Base-by-base conservation (phyloP, 23 red algal species). In the Agarophyton chilense region DNA sequence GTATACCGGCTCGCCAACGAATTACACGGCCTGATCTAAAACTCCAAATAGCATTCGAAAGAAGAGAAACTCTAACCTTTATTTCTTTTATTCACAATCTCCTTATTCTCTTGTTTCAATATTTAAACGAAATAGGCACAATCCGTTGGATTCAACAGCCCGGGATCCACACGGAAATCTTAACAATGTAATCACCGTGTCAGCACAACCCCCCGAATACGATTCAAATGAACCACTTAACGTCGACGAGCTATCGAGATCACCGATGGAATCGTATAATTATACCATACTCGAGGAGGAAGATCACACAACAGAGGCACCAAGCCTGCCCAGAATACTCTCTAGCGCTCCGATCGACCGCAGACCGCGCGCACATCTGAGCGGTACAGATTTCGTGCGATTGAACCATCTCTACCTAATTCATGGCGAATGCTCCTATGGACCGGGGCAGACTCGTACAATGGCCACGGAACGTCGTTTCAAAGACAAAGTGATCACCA, bases 231-330 rank as follows among this genome's bases (percentile, higher is more conserved):
- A 78, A 44, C 63, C 56, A 7, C 40, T 73, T 2, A 51, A 73
- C 62, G 19, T 62, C 43, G 72, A 83, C n/a, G 24, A 72, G 4
- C 47, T 78, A 14, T 60, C 85, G 0, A 45, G 67, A 36, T 94
- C 92, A 17, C 92, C 92, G 7, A 51, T 83, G 68, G 92, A 94
- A 56, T 87, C 74, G 13, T 94, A 94, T 60, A 67, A 94, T 38
- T 88, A 72, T 55, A 77, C 70, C 5, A 71, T 89, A n/a, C 83
- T 86, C 34, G 53, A 74, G 0, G 47, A 79, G 54, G 92, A 94
- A 72, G 92, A 94, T 72, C 78, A 89, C 36, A 66, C 74, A 14
- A 87, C 84, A 18, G 92, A 94, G 40, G 72, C 85, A 22, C 79
- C 81, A 24, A 66, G 43, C 17, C 83, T 94, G 11, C 92, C 92